These are phyloP conservation scores for Rhododendron mucronatum DNA, from an alignment of 148 eudicot genomes.

Conservation along the genomic window DNA sequence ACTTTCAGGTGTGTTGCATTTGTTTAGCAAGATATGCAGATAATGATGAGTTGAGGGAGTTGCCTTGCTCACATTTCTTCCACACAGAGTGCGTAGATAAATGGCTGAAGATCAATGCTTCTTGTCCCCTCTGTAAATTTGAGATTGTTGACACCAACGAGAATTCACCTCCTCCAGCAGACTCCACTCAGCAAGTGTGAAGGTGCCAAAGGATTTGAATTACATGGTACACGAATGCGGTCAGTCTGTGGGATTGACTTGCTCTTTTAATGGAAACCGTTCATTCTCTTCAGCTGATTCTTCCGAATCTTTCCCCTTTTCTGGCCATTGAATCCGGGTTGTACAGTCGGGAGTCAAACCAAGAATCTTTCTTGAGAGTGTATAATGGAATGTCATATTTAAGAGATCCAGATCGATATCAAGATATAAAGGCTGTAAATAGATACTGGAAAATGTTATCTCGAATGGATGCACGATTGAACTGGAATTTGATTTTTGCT, in stretches of 20 bases:
- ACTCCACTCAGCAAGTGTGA: slow-evolving; percentile 32
- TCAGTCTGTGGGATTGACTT: background rate
- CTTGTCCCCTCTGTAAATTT: slow-evolving; percentile 73
- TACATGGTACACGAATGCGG: background rate
- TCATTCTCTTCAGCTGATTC: background rate
- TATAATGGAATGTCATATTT: background rate
- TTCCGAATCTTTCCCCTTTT: background rate
- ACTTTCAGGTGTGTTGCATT: slow-evolving; percentile 68
- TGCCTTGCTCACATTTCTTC: slow-evolving; percentile 76
- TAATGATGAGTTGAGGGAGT: slow-evolving; percentile 65
- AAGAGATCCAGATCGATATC: background rate
- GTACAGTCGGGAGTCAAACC: slow-evolving; percentile 4
- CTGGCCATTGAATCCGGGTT: background rate
- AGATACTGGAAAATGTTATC: background rate
- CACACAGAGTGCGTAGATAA: slow-evolving; percentile 70
- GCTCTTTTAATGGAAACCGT: background rate
- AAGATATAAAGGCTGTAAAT: background rate
- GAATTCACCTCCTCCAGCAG: slow-evolving; percentile 23
- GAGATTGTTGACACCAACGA: slow-evolving; percentile 40
- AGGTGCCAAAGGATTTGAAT: background rate
- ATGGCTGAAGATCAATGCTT: slow-evolving; percentile 76
- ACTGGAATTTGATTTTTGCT: background rate
- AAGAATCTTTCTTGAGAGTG: background rate
- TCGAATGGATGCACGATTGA: slow-evolving; percentile 1
- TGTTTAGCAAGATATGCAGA: slow-evolving; percentile 59